Evolutionary conservation across 1,284 basidiomycete genomes (phyloP).

Genomic region (Tilletia indica): DNA sequence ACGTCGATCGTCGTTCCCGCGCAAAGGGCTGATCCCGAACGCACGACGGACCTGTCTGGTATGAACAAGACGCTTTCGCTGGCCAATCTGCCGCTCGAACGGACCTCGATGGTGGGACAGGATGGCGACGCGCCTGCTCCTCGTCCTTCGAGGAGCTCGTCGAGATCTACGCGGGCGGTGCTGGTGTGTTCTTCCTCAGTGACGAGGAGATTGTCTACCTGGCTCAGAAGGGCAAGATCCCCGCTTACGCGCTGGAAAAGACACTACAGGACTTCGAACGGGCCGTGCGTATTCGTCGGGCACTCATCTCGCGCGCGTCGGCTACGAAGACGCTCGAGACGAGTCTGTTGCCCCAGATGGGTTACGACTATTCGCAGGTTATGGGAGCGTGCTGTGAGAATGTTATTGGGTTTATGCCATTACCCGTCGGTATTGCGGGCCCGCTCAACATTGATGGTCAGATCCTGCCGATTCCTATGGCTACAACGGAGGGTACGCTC

Average conservation of each 20-base stretch:
- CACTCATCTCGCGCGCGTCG: conserved; percentile 86
- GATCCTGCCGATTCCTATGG: conserved; percentile 91
- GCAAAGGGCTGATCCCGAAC: conserved; percentile 27
- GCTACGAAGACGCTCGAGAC: conserved; percentile 78
- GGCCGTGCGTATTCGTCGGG: conserved; percentile 82
- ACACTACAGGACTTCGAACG: conserved; percentile 79
- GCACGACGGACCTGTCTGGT: conserved; percentile 35
- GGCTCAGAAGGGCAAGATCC: conserved; percentile 87
- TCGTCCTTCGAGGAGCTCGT: conserved; percentile 72
- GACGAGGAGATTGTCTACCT: conserved; percentile 92
- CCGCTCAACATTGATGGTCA: conserved; percentile 88
- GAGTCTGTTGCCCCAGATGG: conserved; percentile 76
- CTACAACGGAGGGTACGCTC: conserved; percentile 96
- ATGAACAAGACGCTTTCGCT: conserved; percentile 25
- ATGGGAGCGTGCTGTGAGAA: conserved; percentile 99
- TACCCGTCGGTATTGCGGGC: conserved; percentile 94
- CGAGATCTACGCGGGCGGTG: conserved; percentile 79
- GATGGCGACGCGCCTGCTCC: conserved; percentile 36
- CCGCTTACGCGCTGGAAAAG: conserved; percentile 91
- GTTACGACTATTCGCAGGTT: conserved; percentile 92
- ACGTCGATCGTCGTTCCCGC: conserved; percentile 30
- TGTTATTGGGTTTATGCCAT: conserved; percentile 93
- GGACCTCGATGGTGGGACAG: conserved; percentile 30
- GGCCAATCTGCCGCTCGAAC: conserved; percentile 30
- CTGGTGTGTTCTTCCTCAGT: conserved; percentile 65